Evolutionary conservation across 495 filamentous ascomycete genomes (phyloP).

Genomic region (Penicillium bovifimosum): DNA sequence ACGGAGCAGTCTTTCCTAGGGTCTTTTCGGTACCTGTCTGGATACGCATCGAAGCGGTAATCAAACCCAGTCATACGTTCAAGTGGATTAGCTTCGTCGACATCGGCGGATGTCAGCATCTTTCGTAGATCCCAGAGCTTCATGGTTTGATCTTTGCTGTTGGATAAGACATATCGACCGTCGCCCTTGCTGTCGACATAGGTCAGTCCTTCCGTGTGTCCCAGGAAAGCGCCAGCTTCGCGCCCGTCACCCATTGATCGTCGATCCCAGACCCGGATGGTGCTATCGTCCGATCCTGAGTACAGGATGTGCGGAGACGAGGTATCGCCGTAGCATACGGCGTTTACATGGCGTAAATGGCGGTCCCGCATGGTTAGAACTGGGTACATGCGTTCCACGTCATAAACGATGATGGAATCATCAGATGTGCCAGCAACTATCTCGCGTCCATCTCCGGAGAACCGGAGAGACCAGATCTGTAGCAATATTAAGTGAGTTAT

Average conservation of each 20-base stretch:
- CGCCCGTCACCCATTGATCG: constrained; percentile 82
- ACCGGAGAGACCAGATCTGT: constrained; percentile 84
- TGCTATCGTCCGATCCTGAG: constrained; percentile 77
- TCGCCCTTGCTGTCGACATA: constrained; percentile 97
- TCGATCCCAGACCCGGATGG: constrained; percentile 88
- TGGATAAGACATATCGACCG: constrained; percentile 88
- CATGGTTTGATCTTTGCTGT: constrained; percentile 94
- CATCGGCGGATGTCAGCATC: constrained; percentile 66
- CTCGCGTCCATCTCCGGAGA: constrained; percentile 87
- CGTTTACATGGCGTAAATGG: constrained; percentile 89
- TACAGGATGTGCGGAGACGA: constrained; percentile 91
- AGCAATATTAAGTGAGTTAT: constrained; percentile 17
- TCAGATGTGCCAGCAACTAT: constrained; percentile 84
- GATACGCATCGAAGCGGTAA: constrained; percentile 71
- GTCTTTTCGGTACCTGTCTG: constrained; percentile 58
- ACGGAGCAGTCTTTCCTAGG: constrained; percentile 85
- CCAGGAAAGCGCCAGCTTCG: constrained; percentile 86
- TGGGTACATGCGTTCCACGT: constrained; percentile 71
- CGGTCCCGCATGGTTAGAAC: constrained; percentile 66
- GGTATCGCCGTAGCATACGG: constrained; percentile 89
- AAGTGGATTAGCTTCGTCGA: constrained; percentile 48
- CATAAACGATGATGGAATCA: constrained; percentile 82
- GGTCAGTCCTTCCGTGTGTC: constrained; percentile 90
- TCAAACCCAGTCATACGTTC: constrained; percentile 70
- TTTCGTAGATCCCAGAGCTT: constrained; percentile 94